Evolutionary conservation across 495 filamentous ascomycete genomes (phyloP), one percentile per base, ranked within the genome.

Genomic region (Neurospora tetrasperma): DNA sequence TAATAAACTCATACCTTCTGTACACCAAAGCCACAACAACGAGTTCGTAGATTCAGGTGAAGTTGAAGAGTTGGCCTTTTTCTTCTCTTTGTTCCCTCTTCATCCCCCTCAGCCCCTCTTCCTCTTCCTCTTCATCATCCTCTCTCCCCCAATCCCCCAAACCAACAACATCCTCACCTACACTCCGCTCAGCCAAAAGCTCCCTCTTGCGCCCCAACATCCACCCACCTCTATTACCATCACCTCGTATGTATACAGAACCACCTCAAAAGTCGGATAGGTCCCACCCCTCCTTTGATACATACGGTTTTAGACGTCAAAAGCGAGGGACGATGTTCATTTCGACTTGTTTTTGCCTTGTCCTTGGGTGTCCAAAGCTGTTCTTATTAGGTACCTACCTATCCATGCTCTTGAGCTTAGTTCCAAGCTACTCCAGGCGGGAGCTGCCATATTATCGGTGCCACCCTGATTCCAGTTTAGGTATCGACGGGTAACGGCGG

Each of bases 1-100:
- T 87, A 43, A 71, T 70, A 74, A 85, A 85, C 39, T 85, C 80
- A 72, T 81, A 86, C 14, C 77, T 75, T 14, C 85, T 78, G 16
- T 79, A 80, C 11, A 82, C 75, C 14, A 74, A 74, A 11, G 84
- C 84, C 6, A 85, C 71, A 48, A 80, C 78, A 72, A 83, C 78
- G 20, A 80, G 71, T 39, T 75, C 75, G 70, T 75, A 82, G 8
- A 77, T 70, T 54, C 42, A 70, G 69, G 82, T 77, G 69, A 82
- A 76, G 48, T 78, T 71, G 35, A 73, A 75, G 41, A 77, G 74
- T n/a, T 70, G 16, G 3, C 71, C 71, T 6, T 75, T 48, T 20
- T 78, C 70, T 1, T 69, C 5, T 43, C 9, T 2, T n/a, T 5
- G 4, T 7, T 10, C 46, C 46, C 3, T 5, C 23, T 31, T 6